Conservation (phyloP, 805 yeast genomes). For the Metschnikowia lochheadii region DNA sequence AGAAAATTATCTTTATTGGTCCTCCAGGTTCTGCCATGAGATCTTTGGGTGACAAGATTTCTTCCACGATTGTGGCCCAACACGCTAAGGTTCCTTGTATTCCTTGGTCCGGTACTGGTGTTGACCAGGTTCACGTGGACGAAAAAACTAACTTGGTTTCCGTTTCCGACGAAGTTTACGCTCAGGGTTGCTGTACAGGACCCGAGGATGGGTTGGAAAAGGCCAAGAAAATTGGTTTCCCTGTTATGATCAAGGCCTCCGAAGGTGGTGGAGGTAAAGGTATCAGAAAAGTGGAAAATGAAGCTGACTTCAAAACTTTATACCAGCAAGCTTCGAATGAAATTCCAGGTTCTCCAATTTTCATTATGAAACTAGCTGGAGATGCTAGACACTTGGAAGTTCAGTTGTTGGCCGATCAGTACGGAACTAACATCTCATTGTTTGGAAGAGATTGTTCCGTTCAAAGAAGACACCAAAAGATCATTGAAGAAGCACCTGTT, state of each 20-base stretch:
- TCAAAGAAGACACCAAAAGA: slow-evolving; percentile 98
- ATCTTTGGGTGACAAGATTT: slow-evolving; percentile 97
- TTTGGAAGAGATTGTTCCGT: slow-evolving; percentile 99
- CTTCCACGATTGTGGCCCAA: slow-evolving; percentile 98
- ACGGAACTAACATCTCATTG: slow-evolving; percentile 93
- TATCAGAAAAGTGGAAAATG: slow-evolving; percentile 90
- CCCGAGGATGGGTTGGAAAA: slow-evolving; percentile 87
- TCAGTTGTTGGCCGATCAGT: slow-evolving; percentile 95
- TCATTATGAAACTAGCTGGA: slow-evolving; percentile 96
- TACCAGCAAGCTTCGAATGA: slow-evolving; percentile 95
- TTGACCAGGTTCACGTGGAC: slow-evolving; percentile 74
- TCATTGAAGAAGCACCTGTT: slow-evolving; percentile 98
- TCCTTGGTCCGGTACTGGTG: slow-evolving; percentile 99
- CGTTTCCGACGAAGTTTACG: slow-evolving; percentile 78
- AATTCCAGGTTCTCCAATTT: slow-evolving; percentile 98
- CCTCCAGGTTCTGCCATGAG: slow-evolving; percentile 99
- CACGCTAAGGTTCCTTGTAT: slow-evolving; percentile 98
- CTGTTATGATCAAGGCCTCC: slow-evolving; percentile 98
- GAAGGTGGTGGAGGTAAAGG: slow-evolving; percentile 99
- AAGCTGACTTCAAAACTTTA: slow-evolving; percentile 67
- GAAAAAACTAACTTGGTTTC: slow-evolving; percentile 72
- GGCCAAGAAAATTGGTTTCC: slow-evolving; percentile 90
- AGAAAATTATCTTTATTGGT: slow-evolving; percentile 89
- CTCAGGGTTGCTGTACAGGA: slow-evolving; percentile 78
- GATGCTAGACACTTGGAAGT: slow-evolving; percentile 98